Percentiles rank a stretch among this genome's conserved stretches.
Conservation (phyloP, 2,329 filamentous ascomycete genomes). For the Tetracladium maxilliforme region DNA sequence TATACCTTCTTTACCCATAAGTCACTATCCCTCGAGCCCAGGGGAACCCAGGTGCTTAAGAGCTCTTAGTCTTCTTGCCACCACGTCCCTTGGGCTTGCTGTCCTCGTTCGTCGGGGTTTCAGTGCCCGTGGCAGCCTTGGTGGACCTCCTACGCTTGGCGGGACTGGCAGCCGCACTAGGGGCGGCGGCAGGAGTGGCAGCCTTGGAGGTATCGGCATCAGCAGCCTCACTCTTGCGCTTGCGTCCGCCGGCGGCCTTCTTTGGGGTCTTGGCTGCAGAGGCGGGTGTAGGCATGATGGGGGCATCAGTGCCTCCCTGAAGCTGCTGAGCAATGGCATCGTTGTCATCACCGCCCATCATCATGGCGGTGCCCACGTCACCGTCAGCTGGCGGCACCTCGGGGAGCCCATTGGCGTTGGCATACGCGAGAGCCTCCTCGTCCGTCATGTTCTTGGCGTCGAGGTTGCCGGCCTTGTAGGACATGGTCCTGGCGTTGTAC, state of each 20-base stretch:
- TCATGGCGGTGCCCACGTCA: no score
- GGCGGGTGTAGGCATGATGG: slow-evolving; percentile 2
- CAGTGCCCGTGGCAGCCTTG: slow-evolving; percentile 34
- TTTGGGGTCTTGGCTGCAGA: slow-evolving; percentile 35
- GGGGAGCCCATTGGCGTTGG: no score
- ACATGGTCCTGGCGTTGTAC: slow-evolving; percentile 50
- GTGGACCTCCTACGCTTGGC: slow-evolving; percentile 45
- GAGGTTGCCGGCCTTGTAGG: slow-evolving; percentile 45
- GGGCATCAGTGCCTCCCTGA: slow-evolving; percentile 23
- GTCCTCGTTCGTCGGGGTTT: slow-evolving; percentile 46
- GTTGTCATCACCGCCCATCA: no score
- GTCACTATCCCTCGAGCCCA: no score
- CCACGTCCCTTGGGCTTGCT: no score
- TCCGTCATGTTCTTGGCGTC: slow-evolving; percentile 46
- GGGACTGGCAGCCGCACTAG: slow-evolving; percentile 35
- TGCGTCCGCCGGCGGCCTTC: slow-evolving; percentile 24
- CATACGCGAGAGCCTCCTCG: slow-evolving; percentile 43
- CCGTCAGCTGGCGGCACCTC: no score
- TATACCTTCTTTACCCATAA: no score
- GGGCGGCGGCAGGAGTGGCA: slow-evolving; percentile 18
- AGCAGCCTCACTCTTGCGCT: slow-evolving; percentile 38
- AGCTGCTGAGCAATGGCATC: slow-evolving; percentile 44
- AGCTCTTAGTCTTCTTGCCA: no score
- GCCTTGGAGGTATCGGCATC: slow-evolving; percentile 28
- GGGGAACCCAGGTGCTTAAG: no score